These are phyloP conservation scores for Debaryomyces prosopidis DNA, from an alignment of 805 yeast genomes.

Conservation along the genomic window DNA sequence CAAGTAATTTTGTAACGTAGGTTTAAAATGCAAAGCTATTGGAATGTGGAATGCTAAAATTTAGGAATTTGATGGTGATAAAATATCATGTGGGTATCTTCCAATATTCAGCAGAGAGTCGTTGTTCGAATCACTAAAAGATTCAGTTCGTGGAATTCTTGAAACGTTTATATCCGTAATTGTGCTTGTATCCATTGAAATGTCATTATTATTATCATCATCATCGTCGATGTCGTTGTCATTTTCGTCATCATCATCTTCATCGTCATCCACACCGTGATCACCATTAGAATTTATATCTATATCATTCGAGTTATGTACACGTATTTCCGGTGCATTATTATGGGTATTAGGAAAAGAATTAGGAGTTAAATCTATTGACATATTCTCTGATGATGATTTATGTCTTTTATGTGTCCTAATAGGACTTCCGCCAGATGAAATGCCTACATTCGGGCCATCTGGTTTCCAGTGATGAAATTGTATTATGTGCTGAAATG, in stretches of 20 bases:
- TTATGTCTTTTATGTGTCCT: conserved; percentile 39
- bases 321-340: not conserved
- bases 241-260: conserved; percentile 5
- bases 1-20: no score
- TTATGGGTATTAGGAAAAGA: not conserved
- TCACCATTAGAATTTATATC: conserved; percentile 1
- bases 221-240: conserved; percentile 1
- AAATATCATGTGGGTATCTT: conserved; percentile 28
- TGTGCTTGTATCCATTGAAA: conserved; percentile 15
- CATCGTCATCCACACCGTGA: not conserved
- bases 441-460: conserved; percentile 15
- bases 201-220: conserved; percentile 11
- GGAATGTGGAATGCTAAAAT: no score
- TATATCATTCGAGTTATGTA: not conserved
- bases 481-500: conserved; percentile 52
- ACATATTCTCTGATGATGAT: conserved; percentile 28
- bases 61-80: conserved; percentile 14
- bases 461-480: conserved; percentile 61
- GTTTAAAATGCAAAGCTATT: no score
- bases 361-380: conserved; percentile 22
- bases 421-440: conserved; percentile 9
- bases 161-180: conserved; percentile 3
- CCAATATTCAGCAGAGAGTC: conserved; percentile 21
- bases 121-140: conserved; percentile 2
- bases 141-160: not conserved